Base-by-base conservation (phyloP, 164 flowering plant genomes). In the Dillenia suffruticosa region DNA sequence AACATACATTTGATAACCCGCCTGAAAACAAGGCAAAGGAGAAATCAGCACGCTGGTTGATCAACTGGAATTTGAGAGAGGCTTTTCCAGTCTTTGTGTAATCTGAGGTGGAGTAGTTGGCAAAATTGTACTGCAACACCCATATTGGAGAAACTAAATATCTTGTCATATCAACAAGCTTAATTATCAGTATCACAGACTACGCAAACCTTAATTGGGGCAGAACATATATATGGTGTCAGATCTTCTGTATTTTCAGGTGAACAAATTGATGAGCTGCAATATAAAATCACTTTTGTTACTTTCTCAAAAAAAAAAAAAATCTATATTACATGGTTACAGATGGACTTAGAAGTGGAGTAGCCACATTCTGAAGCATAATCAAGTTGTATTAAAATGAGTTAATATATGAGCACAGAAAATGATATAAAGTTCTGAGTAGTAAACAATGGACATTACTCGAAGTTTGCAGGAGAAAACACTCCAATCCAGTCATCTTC, bases 161-260 rank as follows among this genome's bases (percentile, higher is more conserved):
- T 14, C 5, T 16, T 32, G 50, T 40, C 16, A 19, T 2, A 12
- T 45, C 5, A 46, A 14, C 16, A 40, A 50, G 48, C 16, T 53
- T 40, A 44, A 49, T 12, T 13, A 40, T 17, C 57, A 45, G 24
- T 49, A 8, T 24, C 5, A 44, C 17, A 12, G 5, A 9, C 22
- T n/a, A 55, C n/a, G 63, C 76, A 63, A 12, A 83, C 87, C 84
- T 81, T 81, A 52, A 83, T 80, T 45, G 90, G 86, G 40, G 90
- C 77, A 17, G 84, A 51, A 65, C 84, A 83, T 58, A 83, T 75
- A 15, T 51, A 74, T 24, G 87, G 87, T 9, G 64, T 14, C 63
- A 67, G 67, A 6, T 64, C 68, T 64, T 51, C 66, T 0, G 43
- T 56, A 12, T 49, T 24, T 32, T 44, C 69, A 1, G 77, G 72